Base-by-base conservation (phyloP, 2,329 filamentous ascomycete species). In the Fusarium hainanense region DNA sequence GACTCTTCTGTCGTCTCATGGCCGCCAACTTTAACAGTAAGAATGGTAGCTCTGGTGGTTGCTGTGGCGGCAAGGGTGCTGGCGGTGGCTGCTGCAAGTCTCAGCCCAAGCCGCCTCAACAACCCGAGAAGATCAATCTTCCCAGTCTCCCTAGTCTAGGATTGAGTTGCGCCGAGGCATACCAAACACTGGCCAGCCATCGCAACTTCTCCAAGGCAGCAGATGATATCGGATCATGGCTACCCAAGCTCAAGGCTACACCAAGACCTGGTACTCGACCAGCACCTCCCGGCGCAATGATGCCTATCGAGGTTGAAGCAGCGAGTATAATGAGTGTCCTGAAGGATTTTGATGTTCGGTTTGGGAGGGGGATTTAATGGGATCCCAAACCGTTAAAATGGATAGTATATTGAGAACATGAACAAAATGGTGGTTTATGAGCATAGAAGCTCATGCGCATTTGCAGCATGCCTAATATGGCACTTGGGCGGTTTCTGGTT, bases 301-400 rank as follows among this genome's bases (percentile, higher is more conserved):
- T 86, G 43, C 89, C 92, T 2, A 89, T 94, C 73, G 92, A 94
- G 77, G 91, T 94, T 18, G 92, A 94, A 79, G 91, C 92, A 9
- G 92, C 92, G 1, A 94, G 92, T 78, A 93, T 94, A 57, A 94
- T 94, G 92, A 91, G 90, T 43, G 92, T 94, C n/a, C 80, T 94
- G 63, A 92, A 92, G 78, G 90, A 92, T 68, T 94, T 94, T 80
- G 92, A 94, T 74, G 85, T 93, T 51, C 83, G 92, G 56, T 94
- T 94, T 77, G 89, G 89, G 41, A 75, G 79, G 40, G 79, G 80
- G 49, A 77, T 77, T 47, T 81, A 71, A 76, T 58, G 46, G 51
- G 68, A 71, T 68, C 27, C 62, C 61, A 72, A 66, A 34, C 58
- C 59, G 51, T 50, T 63, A 63, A 25, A 47, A 44, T 37, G 58